Conservation (phyloP, 805 yeast species). For the Torulaspora delbrueckii region DNA sequence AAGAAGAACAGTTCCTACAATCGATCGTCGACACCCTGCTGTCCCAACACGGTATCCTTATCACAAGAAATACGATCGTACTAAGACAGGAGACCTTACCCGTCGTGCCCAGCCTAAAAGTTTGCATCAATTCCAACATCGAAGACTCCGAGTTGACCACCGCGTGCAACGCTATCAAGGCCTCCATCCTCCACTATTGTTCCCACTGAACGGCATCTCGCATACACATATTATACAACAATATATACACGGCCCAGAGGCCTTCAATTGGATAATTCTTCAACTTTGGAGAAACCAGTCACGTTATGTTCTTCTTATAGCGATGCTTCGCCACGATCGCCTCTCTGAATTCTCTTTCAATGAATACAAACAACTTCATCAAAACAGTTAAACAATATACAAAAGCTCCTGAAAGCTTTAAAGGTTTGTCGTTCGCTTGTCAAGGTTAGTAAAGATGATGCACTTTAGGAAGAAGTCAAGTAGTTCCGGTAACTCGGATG, state of each 20-base stretch:
- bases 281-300: neutral
- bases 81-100: slow-evolving; percentile 73
- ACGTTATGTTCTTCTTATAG: neutral
- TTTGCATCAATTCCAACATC: slow-evolving; percentile 47
- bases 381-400: neutral
- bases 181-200: slow-evolving; percentile 26
- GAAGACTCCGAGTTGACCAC: slow-evolving; percentile 41
- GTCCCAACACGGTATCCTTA: slow-evolving; percentile 47
- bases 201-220: slow-evolving; percentile 1
- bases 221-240: neutral
- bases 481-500: slow-evolving; percentile 25
- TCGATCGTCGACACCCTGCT: slow-evolving; percentile 56
- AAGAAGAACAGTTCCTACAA: slow-evolving; percentile 61
- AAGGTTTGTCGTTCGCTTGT: slow-evolving; percentile 4
- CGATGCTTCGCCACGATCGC: neutral
- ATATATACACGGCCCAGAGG: slow-evolving; percentile 3
- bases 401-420: neutral
- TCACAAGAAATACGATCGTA: slow-evolving; percentile 60
- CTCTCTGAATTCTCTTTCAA: neutral
- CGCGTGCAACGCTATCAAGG: slow-evolving; percentile 40
- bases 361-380: neutral
- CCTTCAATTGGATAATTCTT: neutral
- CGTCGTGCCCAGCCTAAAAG: slow-evolving; percentile 53
- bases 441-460: slow-evolving; percentile 37
- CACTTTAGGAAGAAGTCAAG: slow-evolving; percentile 40